Evolutionary conservation across 345 rosid genomes (phyloP), one percentile per base, ranked within the genome.

Genomic region (Rhizophora mangle): DNA sequence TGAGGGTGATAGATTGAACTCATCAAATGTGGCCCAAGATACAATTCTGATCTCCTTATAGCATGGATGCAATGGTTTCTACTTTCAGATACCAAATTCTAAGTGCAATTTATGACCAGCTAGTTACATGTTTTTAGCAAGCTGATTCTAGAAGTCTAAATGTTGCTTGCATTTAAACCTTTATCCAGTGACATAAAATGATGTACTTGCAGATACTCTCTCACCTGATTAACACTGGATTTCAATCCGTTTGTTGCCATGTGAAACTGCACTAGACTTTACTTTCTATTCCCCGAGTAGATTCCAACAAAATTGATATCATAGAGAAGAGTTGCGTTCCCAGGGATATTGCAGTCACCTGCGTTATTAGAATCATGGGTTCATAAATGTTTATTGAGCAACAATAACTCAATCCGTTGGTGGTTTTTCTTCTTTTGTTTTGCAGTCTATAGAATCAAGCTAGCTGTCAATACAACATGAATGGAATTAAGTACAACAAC

Each of bases 281-380:
- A 86, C 75, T 86, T 85, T 72, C 87, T 80, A 74, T 94, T 89
- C 75, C 98, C 97, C 0, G 90, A 81, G 76, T 88, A 89, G 65
- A 94, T 79, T 13, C 82, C 89, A 54, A 91, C 85, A 72, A 94
- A 85, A 46, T 89, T 86, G 63, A 91, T 86, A 78, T 94, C 96
- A 74, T 94, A 94, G 6, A 89, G 71, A 61, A 94, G 88, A 70
- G 98, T 94, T 49, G 98, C 97, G 83, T 89, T 94, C 62, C 79
- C 97, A 34, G 98, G 98, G 77, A 91, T 84, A 76, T 94, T 94
- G 83, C 96, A 94, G 73, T 94, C 98, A 70, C 96, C 98, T 91
- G 79, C 39, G 68, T 16, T 49, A 70, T 62, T 74, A 73, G 73
- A 32, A 31, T 69, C 68, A 36, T 8, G 58, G 43, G 20, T 8